These are phyloP conservation scores for Paecilomyces sp. DNA, from an alignment of 2,329 filamentous ascomycete genomes.

Conservation along the genomic window DNA sequence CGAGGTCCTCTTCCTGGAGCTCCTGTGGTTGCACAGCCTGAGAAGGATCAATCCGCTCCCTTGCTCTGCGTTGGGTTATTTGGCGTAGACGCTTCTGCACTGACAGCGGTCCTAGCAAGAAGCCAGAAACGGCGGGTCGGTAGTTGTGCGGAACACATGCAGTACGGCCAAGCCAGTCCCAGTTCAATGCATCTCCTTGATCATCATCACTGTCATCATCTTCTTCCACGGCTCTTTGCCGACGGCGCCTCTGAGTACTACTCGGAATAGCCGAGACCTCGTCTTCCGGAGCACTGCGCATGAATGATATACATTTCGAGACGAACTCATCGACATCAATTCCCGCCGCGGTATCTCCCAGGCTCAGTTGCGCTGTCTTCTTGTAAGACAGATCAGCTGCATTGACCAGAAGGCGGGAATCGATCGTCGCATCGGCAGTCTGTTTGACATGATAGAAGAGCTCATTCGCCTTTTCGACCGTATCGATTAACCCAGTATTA, in stretches of 20 bases:
- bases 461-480: constrained; percentile 59
- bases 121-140: constrained; percentile 71
- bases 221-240: constrained; percentile 20
- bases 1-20: constrained; percentile 65
- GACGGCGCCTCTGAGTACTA: constrained; percentile 30
- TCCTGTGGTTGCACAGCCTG: constrained; percentile 71
- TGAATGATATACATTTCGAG: constrained; percentile 80
- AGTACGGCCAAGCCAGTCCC: constrained; percentile 72
- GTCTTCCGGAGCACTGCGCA: constrained; percentile 61
- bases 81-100: constrained; percentile 77
- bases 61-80: constrained; percentile 61
- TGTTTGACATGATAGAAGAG: constrained; percentile 67
- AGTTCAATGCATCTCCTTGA: constrained; percentile 73
- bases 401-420: constrained; percentile 76
- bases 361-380: constrained; percentile 65
- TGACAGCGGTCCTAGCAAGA: constrained; percentile 81
- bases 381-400: constrained; percentile 74
- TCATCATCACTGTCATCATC: constrained; percentile 61
- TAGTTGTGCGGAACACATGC: constrained; percentile 67
- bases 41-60: constrained; percentile 58
- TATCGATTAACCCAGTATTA: constrained; percentile 58
- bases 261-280: constrained; percentile 39
- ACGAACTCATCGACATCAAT: constrained; percentile 89
- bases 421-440: constrained; percentile 82
- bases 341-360: constrained; percentile 66